Evolutionary conservation across 2,329 filamentous ascomycete species (phyloP), one percentile per base, ranked within the genome.

Genomic region (Ascochyta clinopodiicola): DNA sequence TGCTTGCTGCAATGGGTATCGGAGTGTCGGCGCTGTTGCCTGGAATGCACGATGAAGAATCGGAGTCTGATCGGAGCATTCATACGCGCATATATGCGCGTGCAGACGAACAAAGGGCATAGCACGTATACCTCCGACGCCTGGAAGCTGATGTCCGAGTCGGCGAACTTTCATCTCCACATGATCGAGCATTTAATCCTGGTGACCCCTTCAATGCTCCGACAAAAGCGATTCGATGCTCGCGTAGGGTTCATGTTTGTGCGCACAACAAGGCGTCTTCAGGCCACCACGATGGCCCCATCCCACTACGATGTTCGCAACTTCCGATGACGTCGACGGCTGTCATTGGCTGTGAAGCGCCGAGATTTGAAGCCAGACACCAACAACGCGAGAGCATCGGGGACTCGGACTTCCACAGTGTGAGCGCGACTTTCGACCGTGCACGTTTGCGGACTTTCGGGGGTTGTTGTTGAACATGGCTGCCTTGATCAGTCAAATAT

Each of bases 281-380:
- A 54, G 44, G 51, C 51, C 32, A 21, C 44, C 19, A 42, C 44
- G 47, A 43, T 50, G 31, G 47, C 15, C 31, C 6, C 10, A 22
- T 17, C 4, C 13, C 12, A 12, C 17, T 7, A 7, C 47, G 51
- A 54, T 54, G 38, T 38, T 39, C 15, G 34, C 44, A 19, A 38
- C 24, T 10, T 27, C 34, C n/a, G 39, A 29, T 54, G 51, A 54
- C 44, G 34, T 48, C 44, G 38, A 27, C 15, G 6, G n/a, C 36
- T 44, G 15, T 44, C 38, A 54, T 48, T 54, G 51, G 51, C 22
- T 27, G 17, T 21, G 15, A n/a, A 4, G 25, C 25, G 25, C 32
- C 24, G 24, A n/a, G 8, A 22, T 13, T 6, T 9, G 12, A 31
- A 34, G 31, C 31, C 12, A 35, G 5, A 29, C 25, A 34, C 9